These are phyloP conservation scores for Phytophthora podocarpi DNA, from an alignment of 352 stramenopile species.

Conservation along the genomic window DNA sequence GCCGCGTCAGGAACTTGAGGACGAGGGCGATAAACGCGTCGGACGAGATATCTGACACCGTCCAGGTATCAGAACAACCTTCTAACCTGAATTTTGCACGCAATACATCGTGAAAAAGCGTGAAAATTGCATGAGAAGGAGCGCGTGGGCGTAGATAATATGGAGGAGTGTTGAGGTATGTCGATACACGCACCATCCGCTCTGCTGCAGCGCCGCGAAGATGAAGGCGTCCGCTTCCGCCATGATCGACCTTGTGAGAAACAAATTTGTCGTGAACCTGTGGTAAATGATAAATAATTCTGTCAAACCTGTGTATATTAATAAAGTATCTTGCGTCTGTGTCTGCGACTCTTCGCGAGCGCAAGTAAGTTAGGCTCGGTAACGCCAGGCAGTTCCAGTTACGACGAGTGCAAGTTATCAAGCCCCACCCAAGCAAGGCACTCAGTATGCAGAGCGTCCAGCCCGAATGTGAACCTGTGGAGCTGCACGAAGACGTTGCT, in stretches of 20 bases:
- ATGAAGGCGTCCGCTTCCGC: slow-evolving; percentile 54
- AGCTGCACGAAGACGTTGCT: no score
- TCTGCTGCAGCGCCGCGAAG: slow-evolving; percentile 56
- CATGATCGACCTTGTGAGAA: slow-evolving; percentile 27
- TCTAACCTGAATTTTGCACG: slow-evolving; percentile 22
- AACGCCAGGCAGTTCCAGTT: no score
- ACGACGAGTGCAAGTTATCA: no score
- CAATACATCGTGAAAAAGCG: background rate
- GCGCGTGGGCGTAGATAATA: background rate
- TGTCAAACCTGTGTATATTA: background rate
- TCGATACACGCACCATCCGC: slow-evolving; percentile 35
- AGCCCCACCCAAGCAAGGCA: no score
- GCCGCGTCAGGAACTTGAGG: slow-evolving; percentile 42
- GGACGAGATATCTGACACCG: slow-evolving; percentile 43
- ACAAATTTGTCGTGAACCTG: no score
- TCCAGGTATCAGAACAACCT: slow-evolving; percentile 8
- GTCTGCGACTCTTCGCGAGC: no score
- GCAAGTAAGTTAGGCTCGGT: no score
- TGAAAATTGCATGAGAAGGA: background rate
- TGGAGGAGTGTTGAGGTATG: no score
- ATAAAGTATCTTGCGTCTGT: slow-evolving; percentile 17
- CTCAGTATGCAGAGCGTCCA: no score
- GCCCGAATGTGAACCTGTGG: slow-evolving; percentile 17
- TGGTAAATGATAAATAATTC: no score
- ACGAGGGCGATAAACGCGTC: slow-evolving; percentile 56